These are phyloP conservation scores for Boletus coccyginus DNA, from an alignment of 768 basidiomycete genomes.

Conservation along the genomic window DNA sequence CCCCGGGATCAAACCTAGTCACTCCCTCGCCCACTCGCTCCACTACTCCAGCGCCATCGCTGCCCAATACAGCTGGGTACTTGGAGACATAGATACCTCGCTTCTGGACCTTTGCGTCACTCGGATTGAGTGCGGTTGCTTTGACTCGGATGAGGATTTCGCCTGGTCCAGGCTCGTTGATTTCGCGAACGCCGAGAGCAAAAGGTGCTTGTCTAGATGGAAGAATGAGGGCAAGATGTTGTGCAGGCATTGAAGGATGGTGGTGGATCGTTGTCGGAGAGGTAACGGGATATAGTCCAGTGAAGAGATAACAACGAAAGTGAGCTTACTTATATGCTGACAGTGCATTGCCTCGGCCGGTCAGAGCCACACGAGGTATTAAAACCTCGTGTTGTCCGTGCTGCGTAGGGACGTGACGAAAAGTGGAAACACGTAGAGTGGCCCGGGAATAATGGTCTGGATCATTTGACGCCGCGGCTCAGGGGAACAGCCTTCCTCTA, in stretches of 20 bases:
- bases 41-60: slow-evolving; percentile 51
- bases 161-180: slow-evolving; percentile 43
- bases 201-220: slow-evolving; percentile 37
- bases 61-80: slow-evolving; percentile 47
- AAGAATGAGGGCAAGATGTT: slow-evolving; percentile 30
- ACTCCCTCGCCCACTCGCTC: slow-evolving; percentile 52
- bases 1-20: slow-evolving; percentile 45
- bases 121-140: slow-evolving; percentile 50
- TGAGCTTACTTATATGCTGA: slow-evolving; percentile 30
- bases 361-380: slow-evolving; percentile 24
- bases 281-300: slow-evolving; percentile 13
- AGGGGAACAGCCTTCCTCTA: slow-evolving; percentile 32
- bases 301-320: slow-evolving; percentile 19
- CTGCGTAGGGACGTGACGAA: slow-evolving; percentile 30
- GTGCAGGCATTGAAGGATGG: slow-evolving; percentile 22
- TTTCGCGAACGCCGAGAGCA: slow-evolving; percentile 29
- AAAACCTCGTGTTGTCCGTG: slow-evolving; percentile 35
- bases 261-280: slow-evolving; percentile 4
- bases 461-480: slow-evolving; percentile 30
- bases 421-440: slow-evolving; percentile 22
- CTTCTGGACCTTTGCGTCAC: slow-evolving; percentile 51
- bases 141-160: slow-evolving; percentile 48
- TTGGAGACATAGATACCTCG: slow-evolving; percentile 36
- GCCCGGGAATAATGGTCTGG: slow-evolving; percentile 34
- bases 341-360: slow-evolving; percentile 29